Evolutionary conservation across 2,329 filamentous ascomycete species (phyloP).

Genomic region (Rutstroemia sp.): DNA sequence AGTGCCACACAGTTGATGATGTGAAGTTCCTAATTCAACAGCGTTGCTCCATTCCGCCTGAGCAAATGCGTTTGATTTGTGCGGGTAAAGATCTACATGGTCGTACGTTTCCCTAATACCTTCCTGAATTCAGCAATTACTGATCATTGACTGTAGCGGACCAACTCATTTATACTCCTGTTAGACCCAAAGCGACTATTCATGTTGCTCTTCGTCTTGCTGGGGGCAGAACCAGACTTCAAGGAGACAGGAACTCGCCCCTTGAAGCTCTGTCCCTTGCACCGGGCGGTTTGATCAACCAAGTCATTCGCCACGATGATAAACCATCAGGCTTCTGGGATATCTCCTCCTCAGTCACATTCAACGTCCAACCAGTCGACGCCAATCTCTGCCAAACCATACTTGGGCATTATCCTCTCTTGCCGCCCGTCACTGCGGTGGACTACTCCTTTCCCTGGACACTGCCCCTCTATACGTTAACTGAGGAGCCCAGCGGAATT

Average conservation of each 20-base stretch:
- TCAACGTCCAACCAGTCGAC: constrained; percentile 4
- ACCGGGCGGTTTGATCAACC: neutral
- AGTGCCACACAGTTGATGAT: neutral
- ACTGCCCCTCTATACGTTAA: neutral
- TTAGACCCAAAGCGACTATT: neutral
- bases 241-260: neutral
- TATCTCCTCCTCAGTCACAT: neutral
- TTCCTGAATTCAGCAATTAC: neutral
- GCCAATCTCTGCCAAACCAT: neutral
- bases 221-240: neutral
- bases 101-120: neutral
- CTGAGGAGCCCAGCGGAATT: neutral
- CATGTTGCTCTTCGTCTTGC: neutral
- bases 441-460: neutral
- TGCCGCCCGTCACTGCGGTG: neutral
- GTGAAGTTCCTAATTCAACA: neutral
- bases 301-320: constrained; percentile 1
- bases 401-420: neutral
- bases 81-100: neutral
- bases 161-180: too few relatives aligned
- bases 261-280: neutral
- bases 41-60: neutral
- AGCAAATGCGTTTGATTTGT: neutral
- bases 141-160: too few relatives aligned
- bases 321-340: neutral